Evolutionary conservation across 345 rosid species (phyloP), one percentile per base, ranked within the genome.

Genomic region (Eutrema heterophyllum): DNA sequence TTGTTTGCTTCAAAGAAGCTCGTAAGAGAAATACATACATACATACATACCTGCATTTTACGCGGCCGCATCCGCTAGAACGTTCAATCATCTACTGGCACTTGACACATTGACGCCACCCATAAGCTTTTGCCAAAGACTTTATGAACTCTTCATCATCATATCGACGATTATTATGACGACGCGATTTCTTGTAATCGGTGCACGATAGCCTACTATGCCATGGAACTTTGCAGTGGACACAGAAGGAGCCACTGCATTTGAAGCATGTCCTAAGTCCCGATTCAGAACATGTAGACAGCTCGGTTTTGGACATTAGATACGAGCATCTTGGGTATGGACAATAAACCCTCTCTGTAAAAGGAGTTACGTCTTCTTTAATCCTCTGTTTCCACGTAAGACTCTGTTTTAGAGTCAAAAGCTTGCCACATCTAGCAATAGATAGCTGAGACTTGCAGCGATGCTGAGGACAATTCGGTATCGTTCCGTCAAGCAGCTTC

Each of bases 191-290:
- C n/a, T n/a, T 78, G 81, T 83, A 86, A 21, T 51, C 68, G 40
- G 1, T 1, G 69, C 93, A 92, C 0, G 88, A 75, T 83, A 84
- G 62, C 8, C 16, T 33, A 16, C 30, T 26, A 49, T 92, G 97
- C 96, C 93, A 92, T 24, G 89, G 90, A 57, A 83, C 93, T 80
- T 82, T 88, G 84, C 97, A 92, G 44, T 84, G 13, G 62, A 89
- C 61, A 54, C 93, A 92, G 65, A 92, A 86, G 59, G 67, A 43
- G 24, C 72, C 39, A 48, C 55, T 65, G 52, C 96, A 92, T 76
- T 81, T 72, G 52, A 71, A 30, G 73, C 97, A 92, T 78, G 57
- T 81, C 78, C 88, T 81, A 18, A 78, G 82, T 75, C 82, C 81
- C 7, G 62, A 65, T 21, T 12, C 14, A 14, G 82, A 48, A 73